phyloP scores from a whole-genome alignment of 1,284 basidiomycete species.

The Austroboletus rostrupii region DNA sequence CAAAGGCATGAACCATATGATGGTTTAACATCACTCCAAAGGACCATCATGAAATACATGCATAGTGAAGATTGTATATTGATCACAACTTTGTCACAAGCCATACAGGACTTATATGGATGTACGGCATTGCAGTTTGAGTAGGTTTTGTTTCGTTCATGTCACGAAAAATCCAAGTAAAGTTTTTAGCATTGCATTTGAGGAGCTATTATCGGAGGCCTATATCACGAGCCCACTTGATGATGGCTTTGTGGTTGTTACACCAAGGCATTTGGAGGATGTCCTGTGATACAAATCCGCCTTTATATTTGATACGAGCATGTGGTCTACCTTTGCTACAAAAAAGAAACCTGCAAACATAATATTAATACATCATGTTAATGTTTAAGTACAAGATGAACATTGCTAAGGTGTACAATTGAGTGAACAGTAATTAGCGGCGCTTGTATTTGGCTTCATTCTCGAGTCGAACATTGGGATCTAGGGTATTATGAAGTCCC shows the following conservation, averaged over 20 bases:
- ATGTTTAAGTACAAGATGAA: conserved; percentile 11
- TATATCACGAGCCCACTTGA: conserved; percentile 32
- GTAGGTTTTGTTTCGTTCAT: conserved; percentile 12
- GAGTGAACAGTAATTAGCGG: conserved; percentile 36
- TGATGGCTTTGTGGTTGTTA: conserved; percentile 27
- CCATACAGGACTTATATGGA: conserved; percentile 7
- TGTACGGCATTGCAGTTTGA: conserved; percentile 23
- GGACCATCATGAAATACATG: conserved; percentile 21
- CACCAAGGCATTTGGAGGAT: conserved; percentile 20
- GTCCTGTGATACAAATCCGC: background rate
- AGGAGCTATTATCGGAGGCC: conserved; percentile 24
- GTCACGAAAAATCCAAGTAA: background rate
- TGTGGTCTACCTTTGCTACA: background rate
- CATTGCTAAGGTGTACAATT: conserved; percentile 19
- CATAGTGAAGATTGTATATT: conserved; percentile 4
- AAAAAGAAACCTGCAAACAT: too few species aligned
- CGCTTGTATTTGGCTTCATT: conserved; percentile 89
- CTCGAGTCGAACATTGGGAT: conserved; percentile 75
- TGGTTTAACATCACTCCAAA: conserved; percentile 16
- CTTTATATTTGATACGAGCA: background rate
- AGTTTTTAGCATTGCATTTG: conserved; percentile 17
- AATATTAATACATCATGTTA: background rate
- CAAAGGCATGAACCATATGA: conserved; percentile 21
- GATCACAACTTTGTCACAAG: conserved; percentile 14
- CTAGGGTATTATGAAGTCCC: conserved; percentile 86